Evolutionary conservation across 2,329 filamentous ascomycete species (phyloP).

Genomic region (Lachnellula arida): DNA sequence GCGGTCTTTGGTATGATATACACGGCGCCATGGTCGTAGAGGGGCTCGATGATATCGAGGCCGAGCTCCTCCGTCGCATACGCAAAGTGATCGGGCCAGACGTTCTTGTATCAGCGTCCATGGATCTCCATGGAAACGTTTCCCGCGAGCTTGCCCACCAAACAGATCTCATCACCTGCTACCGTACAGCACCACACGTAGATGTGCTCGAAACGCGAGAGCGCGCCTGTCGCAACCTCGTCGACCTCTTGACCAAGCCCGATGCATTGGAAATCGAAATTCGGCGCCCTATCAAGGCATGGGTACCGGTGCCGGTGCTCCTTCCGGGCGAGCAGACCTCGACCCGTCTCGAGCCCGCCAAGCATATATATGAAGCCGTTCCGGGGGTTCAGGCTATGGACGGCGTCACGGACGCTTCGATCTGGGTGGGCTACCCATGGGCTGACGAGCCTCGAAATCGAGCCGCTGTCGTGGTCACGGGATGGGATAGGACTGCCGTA

Average conservation of each 20-base stretch:
- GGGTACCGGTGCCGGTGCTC: conserved; percentile 47
- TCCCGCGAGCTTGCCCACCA: conserved; percentile 44
- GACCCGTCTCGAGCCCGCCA: conserved; percentile 48
- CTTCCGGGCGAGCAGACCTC: conserved; percentile 52
- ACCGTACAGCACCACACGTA: conserved; percentile 43
- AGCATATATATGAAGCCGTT: conserved; percentile 45
- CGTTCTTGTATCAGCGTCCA: conserved; percentile 48
- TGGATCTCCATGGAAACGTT: conserved; percentile 54
- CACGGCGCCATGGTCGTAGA: conserved; percentile 53
- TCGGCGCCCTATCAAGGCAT: conserved; percentile 46
- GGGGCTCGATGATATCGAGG: conserved; percentile 44
- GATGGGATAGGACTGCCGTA: conserved; percentile 41
- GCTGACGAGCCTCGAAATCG: conserved; percentile 50
- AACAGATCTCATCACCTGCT: conserved; percentile 49
- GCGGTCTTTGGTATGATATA: conserved; percentile 51
- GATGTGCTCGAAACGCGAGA: conserved; percentile 47
- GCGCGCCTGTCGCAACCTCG: conserved; percentile 46
- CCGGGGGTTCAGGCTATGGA: conserved; percentile 38
- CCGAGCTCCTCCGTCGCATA: conserved; percentile 42
- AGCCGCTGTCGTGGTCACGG: conserved; percentile 46
- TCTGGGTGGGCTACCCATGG: conserved; percentile 55
- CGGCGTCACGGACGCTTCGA: conserved; percentile 45
- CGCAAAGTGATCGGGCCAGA: conserved; percentile 41
- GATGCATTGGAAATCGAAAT: conserved; percentile 9
- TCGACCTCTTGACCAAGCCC: conserved; percentile 34